A percentile compares a stretch with the other conserved stretches of the same genome.
phyloP scores from a whole-genome alignment of 2,329 filamentous ascomycete genomes.

The Fusarium sororula region DNA sequence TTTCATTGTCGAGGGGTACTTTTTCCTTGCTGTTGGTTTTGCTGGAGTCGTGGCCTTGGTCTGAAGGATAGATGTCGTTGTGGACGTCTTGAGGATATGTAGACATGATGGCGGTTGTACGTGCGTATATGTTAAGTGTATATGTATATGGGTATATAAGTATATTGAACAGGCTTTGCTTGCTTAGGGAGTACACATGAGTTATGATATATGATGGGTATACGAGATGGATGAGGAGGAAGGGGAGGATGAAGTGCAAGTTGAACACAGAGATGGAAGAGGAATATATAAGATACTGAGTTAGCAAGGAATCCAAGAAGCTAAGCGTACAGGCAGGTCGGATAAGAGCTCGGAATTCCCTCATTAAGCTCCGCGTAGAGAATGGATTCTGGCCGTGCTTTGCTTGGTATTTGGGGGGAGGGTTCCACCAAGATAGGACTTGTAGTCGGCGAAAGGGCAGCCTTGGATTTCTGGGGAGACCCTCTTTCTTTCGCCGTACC shows the following conservation, averaged over 20 bases:
- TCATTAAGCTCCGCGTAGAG: conserved; percentile 25
- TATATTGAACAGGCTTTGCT: conserved; percentile 1
- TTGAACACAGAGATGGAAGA: conserved; percentile 13
- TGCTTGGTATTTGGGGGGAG: conserved; percentile 8
- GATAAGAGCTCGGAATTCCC: conserved; percentile 36
- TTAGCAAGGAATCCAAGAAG: conserved; percentile 15
- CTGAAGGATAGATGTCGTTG: conserved; percentile 40
- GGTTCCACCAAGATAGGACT: conserved; percentile 15
- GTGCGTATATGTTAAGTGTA: not conserved
- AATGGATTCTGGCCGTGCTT: conserved; percentile 9
- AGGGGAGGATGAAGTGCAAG: not conserved
- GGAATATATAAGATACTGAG: conserved; percentile 32
- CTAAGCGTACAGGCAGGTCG: not conserved
- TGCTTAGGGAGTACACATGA: not conserved
- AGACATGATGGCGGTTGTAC: conserved; percentile 28
- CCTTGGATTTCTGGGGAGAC: conserved; percentile 28
- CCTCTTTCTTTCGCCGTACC: conserved; percentile 8
- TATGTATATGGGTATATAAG: not conserved
- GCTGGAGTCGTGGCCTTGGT: conserved; percentile 39
- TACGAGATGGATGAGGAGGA: not conserved
- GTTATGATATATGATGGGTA: not conserved
- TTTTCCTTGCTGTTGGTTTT: conserved; percentile 42
- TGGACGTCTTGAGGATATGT: conserved; percentile 27
- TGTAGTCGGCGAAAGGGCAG: conserved; percentile 17
- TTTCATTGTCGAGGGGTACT: conserved; percentile 31